A percentile compares a stretch with the other conserved stretches of the same genome.
These are phyloP conservation scores for Plasmodium inui DNA, from an alignment of 169 alveolate species.

Conservation along the genomic window DNA sequence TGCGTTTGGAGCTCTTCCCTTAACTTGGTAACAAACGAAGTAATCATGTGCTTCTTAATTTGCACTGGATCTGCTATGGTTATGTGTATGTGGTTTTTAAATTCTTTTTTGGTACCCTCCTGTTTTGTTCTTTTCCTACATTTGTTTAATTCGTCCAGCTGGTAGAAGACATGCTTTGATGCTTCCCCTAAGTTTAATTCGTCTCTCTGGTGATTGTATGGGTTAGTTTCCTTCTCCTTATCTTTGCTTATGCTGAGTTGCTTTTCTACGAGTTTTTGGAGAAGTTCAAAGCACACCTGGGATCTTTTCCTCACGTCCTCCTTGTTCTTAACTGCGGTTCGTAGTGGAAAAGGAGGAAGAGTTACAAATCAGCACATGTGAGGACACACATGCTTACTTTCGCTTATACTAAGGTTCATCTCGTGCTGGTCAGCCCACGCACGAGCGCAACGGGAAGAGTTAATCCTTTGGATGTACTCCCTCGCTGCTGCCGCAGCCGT, in stretches of 20 bases:
- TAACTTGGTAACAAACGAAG: constrained; percentile 34
- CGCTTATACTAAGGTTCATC: not conserved
- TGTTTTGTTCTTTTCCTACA: not conserved
- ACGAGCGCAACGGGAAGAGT: not conserved
- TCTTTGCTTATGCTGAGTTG: not conserved
- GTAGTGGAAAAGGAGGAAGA: not conserved
- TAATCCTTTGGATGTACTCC: not conserved
- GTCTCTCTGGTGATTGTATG: not conserved
- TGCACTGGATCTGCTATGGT: constrained; percentile 48
- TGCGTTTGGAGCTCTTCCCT: constrained; percentile 34
- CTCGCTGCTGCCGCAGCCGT: not conserved
- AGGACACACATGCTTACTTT: not conserved
- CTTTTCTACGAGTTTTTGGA: constrained; percentile 38
- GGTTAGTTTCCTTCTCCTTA: not conserved
- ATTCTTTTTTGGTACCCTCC: not conserved
- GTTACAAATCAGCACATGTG: not conserved
- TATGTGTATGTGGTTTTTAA: constrained; percentile 26
- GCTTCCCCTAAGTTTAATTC: constrained; percentile 19
- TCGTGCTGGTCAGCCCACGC: not conserved
- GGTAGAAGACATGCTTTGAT: constrained; percentile 34
- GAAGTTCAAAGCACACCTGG: constrained; percentile 10
- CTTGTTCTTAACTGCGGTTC: constrained; percentile 28
- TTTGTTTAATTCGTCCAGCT: constrained; percentile 34
- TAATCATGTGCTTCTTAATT: constrained; percentile 54
- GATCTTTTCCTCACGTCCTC: constrained; percentile 2